Percentiles rank a stretch among this genome's conserved stretches.
Conservation (phyloP, 148 eudicot species). For the Chenopodium suecicum region DNA sequence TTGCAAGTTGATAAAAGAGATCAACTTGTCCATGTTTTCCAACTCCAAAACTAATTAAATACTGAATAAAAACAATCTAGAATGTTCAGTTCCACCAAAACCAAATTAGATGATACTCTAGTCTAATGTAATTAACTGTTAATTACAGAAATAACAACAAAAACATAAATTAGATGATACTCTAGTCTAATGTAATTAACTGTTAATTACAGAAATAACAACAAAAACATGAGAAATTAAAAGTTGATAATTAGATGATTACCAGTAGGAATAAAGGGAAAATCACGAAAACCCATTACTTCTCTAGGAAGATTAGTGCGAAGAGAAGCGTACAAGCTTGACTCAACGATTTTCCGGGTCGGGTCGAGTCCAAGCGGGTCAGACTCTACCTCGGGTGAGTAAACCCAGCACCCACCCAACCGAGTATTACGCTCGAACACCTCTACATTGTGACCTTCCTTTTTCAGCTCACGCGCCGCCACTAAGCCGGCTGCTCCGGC, state of each 20-base stretch:
- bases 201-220: background rate
- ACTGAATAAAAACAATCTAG: too few species aligned
- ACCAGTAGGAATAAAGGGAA: conserved; percentile 53
- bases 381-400: conserved; percentile 54
- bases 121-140: too few species aligned
- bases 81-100: too few species aligned
- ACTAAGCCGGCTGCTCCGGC: conserved; percentile 81
- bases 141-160: too few species aligned
- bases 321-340: conserved; percentile 74
- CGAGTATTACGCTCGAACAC: conserved; percentile 53
- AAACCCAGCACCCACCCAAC: conserved; percentile 77
- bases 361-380: conserved; percentile 71
- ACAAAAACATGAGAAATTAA: background rate
- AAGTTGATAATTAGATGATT: background rate
- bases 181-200: too few species aligned
- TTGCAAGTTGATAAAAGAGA: too few species aligned
- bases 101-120: too few species aligned
- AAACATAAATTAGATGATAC: too few species aligned
- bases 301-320: conserved; percentile 75
- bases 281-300: conserved; percentile 71
- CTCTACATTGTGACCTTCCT: conserved; percentile 69
- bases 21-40: too few species aligned
- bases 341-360: conserved; percentile 44
- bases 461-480: conserved; percentile 71
- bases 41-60: too few species aligned